A percentile compares a stretch with the other conserved stretches of the same genome.
Evolutionary conservation across 1,139 yeast genomes (phyloP).

Genomic region (Pichia sp.): DNA sequence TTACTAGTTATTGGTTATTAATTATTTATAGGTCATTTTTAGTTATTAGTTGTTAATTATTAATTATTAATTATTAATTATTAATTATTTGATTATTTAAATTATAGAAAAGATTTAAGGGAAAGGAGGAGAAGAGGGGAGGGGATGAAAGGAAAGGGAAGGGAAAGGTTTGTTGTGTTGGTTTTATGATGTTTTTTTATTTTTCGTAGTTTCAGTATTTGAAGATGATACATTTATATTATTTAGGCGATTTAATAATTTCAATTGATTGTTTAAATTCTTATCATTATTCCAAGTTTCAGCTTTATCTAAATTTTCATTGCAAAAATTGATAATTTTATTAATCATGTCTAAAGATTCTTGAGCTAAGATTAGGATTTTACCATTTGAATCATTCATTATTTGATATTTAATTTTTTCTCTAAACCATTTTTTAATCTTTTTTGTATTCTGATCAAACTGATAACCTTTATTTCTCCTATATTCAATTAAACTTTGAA

Average conservation of each 20-base stretch:
- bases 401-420: conserved; percentile 25
- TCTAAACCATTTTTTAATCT: conserved; percentile 24
- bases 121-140: background rate
- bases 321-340: conserved; percentile 75
- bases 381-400: conserved; percentile 44
- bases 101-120: background rate
- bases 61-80: background rate
- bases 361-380: conserved; percentile 73
- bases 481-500: conserved; percentile 25
- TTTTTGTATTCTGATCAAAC: conserved; percentile 7
- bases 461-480: conserved; percentile 11
- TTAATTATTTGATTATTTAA: background rate
- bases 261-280: conserved; percentile 21
- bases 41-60: too few relatives aligned
- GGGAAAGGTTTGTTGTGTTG: background rate
- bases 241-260: conserved; percentile 23
- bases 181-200: too few relatives aligned
- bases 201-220: background rate
- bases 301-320: conserved; percentile 75
- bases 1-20: background rate
- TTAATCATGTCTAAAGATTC: conserved; percentile 87
- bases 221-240: too few relatives aligned
- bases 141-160: too few relatives aligned
- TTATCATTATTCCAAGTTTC: conserved; percentile 56
- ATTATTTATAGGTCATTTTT: background rate